Base-by-base conservation (phyloP, 1,284 basidiomycete species). In the Anthracocystis panici-leucophaei region DNA sequence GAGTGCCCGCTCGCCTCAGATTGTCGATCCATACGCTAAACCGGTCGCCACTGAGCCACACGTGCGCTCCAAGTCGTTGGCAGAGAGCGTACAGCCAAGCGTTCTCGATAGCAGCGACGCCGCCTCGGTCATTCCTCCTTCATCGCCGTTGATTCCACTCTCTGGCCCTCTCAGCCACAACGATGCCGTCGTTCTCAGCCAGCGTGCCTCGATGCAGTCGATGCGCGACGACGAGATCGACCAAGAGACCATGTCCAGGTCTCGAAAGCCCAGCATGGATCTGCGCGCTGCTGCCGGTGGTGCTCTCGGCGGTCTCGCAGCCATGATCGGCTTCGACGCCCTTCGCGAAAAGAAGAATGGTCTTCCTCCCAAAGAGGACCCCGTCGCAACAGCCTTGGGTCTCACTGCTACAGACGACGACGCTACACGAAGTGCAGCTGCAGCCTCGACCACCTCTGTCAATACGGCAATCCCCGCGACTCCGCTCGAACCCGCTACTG, bases 91-190 rank as follows among this genome's bases (percentile, higher is more conserved):
- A 5, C 74, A 69, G 59, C 74, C 68, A 6, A 76, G 74, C 45
- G 68, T 75, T 14, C 55, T 76, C 41, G 68, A 76, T 23, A 56
- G 35, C 51, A 69, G 72, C 49, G 74, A 76, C 20, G 55, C 58
- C 41, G 65, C 65, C 42, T 71, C 74, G 5, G 55, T 72, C 25
- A 48, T 72, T 9, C 65, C 57, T 0, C 74, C 73, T 8, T 62
- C 74, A 16, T 76, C 74, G 2, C 75, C 75, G 8, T 41, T 77
- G 40, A 73, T 77, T 20, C 75, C 75, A 4, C n/a, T 56, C 21
- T 77, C 75, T n/a, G 75, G 75, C 7, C 75, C 75, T 8, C 63
- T 77, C 52, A 77, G 75, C 63, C 69, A 73, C 65, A 66, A 58
- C 52, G 70, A 73, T 29, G 75, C 75, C 20, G 54, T 73, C 21